Conservation (phyloP, 371 early-diverging fungal species). For the Smittium culicis region DNA sequence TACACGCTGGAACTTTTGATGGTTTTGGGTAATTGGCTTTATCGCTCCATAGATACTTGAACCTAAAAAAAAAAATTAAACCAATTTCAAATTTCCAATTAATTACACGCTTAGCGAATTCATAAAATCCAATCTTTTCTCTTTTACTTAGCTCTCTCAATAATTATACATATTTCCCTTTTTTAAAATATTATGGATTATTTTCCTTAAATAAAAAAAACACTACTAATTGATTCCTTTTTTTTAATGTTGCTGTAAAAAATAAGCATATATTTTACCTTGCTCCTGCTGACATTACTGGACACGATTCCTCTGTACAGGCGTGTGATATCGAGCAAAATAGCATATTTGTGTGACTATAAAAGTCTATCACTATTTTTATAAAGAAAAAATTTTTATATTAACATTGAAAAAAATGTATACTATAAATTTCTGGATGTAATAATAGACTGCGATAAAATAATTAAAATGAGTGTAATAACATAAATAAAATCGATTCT, state of each 20-base stretch:
- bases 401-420: neutral
- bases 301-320: constrained; percentile 63
- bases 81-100: too few relatives aligned
- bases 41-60: constrained; percentile 75
- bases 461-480: neutral
- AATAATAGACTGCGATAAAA: neutral
- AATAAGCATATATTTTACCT: constrained; percentile 29
- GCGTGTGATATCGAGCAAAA: constrained; percentile 71
- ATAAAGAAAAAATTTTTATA: constrained; percentile 1
- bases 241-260: too few relatives aligned
- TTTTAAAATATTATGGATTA: too few relatives aligned
- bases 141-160: too few relatives aligned
- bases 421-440: neutral
- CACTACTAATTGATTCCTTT: too few relatives aligned
- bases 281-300: constrained; percentile 73
- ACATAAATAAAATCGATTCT: neutral
- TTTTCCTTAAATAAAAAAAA: too few relatives aligned
- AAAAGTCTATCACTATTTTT: constrained; percentile 55
- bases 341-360: constrained; percentile 79
- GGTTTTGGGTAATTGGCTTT: constrained; percentile 57
- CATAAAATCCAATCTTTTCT: too few relatives aligned
- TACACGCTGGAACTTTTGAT: constrained; percentile 58
- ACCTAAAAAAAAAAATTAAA: too few relatives aligned
- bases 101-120: too few relatives aligned
- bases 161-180: too few relatives aligned